These are phyloP conservation scores for Primulina huaijiensis DNA, from an alignment of 257 asterid genomes.

Conservation along the genomic window DNA sequence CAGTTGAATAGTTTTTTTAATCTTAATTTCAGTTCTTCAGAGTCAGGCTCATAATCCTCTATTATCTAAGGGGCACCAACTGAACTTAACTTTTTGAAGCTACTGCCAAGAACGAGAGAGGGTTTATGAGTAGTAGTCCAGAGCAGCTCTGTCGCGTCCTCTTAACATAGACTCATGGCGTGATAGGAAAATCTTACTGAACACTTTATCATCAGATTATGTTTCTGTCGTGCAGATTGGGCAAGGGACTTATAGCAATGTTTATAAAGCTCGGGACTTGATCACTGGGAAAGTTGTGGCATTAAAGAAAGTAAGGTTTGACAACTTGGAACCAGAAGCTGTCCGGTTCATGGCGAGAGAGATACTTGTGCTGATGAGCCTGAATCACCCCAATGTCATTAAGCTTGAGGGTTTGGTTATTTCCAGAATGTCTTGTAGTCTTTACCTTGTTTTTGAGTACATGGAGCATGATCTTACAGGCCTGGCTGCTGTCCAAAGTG, in stretches of 20 bases:
- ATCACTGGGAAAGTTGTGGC: conserved; percentile 87
- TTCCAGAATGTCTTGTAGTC: conserved; percentile 83
- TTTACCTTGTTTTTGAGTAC: conserved; percentile 83
- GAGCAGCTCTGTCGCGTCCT: background rate
- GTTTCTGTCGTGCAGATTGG: conserved; percentile 56
- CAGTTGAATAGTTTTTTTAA: background rate
- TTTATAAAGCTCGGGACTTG: conserved; percentile 84
- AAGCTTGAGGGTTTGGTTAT: conserved; percentile 88
- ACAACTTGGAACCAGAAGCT: conserved; percentile 70
- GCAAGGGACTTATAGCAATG: conserved; percentile 95
- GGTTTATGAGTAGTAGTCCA: background rate
- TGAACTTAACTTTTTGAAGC: background rate
- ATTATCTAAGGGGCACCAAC: background rate
- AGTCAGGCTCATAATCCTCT: background rate
- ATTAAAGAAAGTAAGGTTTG: conserved; percentile 83
- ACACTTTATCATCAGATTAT: background rate
- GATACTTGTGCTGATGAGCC: conserved; percentile 58
- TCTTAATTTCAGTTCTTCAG: background rate
- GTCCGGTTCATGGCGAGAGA: conserved; percentile 86
- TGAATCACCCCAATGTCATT: conserved; percentile 87
- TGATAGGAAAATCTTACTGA: background rate
- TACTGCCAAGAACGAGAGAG: background rate
- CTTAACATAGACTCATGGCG: background rate
- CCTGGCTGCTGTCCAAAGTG: conserved; percentile 61
- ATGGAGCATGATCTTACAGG: conserved; percentile 99